Base-by-base conservation (phyloP, 2,329 filamentous ascomycete species). In the Colletotrichum sansevieriae region DNA sequence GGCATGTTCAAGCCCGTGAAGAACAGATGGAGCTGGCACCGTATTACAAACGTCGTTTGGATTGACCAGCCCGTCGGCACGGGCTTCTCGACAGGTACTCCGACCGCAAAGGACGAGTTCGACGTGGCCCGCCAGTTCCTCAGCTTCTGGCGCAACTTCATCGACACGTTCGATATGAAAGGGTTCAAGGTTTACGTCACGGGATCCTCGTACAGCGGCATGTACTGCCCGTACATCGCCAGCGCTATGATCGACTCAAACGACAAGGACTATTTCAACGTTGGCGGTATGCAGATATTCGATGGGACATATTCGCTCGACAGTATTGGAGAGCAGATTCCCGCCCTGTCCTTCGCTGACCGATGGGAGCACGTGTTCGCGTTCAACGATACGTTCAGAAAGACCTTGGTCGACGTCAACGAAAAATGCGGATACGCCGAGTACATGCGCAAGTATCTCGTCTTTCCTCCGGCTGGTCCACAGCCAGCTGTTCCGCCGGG, bases 61-160 rank as follows among this genome's bases (percentile, higher is more conserved):
- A 84, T 92, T 9, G 92, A 93, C 73, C 90, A 92, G 75, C 90
- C 88, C 5, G 80, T 88, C 11, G 84, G 85, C 35, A 92, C 91
- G 0, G 92, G 92, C 13, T 95, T 92, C 76, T 87, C 89, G 0
- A 85, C 87, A 39, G 92, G 92, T 13, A 86, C 80, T 0, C 83
- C 88, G 3, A 91, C 86, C 0, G 91, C 91, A 10, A 88, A 83
- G 4, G 87, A 86, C 72, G 89, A 93, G 72, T 85, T 88, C 35
- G 91, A 94, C 71, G 84, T 91, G 1, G 91, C 91, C 0, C 78
- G 81, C n/a, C 87, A 95, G 72, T 94, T 95, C 76, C 82, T 91
- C 15, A 91, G 91, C 57, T 96, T 94, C 80, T 94, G 90, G 85
- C 90, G 91, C 80, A 93, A 93, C 80, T 94, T 94, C 73, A 80